Conservation (phyloP, 495 filamentous ascomycete genomes). For the Podospora pseudoanserina region DNA sequence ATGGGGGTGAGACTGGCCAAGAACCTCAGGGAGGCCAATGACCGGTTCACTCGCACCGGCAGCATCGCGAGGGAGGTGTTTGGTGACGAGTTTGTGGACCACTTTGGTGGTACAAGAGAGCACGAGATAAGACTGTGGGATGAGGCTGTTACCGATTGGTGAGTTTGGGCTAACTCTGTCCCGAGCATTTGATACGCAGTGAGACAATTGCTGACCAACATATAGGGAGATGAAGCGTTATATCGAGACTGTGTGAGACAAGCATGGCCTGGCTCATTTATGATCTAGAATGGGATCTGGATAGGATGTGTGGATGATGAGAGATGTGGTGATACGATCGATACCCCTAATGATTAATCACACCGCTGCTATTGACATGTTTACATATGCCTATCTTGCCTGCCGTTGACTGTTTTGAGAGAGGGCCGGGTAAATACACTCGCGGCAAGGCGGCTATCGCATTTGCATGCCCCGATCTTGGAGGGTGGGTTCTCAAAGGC, state of each 20-base stretch:
- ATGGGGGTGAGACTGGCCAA: conserved; percentile 72
- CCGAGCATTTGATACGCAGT: background rate
- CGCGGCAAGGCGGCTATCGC: background rate
- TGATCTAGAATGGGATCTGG: background rate
- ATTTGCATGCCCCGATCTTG: background rate
- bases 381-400: background rate
- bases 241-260: conserved; percentile 62
- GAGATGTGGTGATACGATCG: conserved; percentile 1
- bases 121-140: conserved; percentile 92
- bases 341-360: background rate
- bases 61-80: conserved; percentile 90
- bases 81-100: conserved; percentile 92
- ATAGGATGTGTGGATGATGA: background rate
- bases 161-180: conserved; percentile 23
- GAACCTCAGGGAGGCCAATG: conserved; percentile 74
- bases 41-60: conserved; percentile 64
- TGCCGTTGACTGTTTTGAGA: background rate
- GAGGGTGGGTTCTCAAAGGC: background rate
- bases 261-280: background rate
- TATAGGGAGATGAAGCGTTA: conserved; percentile 64
- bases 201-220: conserved; percentile 16
- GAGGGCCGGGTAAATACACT: background rate
- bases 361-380: background rate
- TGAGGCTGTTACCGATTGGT: conserved; percentile 94
- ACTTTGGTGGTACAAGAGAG: conserved; percentile 87